Conservation (phyloP, 1,284 basidiomycete species). For the Ganoderma multipileum region DNA sequence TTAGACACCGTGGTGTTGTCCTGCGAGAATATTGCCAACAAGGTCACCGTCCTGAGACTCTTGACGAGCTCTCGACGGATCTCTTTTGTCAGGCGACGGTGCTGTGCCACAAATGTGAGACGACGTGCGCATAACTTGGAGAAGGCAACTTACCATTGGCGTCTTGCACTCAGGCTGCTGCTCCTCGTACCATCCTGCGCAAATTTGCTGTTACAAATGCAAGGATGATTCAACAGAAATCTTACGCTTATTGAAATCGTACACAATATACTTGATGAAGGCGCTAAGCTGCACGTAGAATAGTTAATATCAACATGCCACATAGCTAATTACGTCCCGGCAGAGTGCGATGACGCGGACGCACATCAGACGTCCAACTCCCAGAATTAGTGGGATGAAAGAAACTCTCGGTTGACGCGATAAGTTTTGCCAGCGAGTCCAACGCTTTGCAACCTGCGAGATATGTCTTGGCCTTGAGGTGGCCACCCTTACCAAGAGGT, state of each 20-base stretch:
- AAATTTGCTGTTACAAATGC: conserved; percentile 6
- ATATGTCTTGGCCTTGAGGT: conserved; percentile 59
- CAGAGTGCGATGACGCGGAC: conserved; percentile 33
- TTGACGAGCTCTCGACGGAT: conserved; percentile 91
- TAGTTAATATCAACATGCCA: not conserved
- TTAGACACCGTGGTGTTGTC: conserved; percentile 69
- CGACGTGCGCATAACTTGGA: not conserved
- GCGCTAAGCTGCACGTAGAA: conserved; percentile 62
- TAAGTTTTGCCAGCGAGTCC: conserved; percentile 83
- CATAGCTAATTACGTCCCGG: not conserved
- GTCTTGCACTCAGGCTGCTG: conserved; percentile 85
- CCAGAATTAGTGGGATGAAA: conserved; percentile 86
- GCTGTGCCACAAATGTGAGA: conserved; percentile 42
- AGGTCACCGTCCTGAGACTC: conserved; percentile 81
- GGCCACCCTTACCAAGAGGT: conserved; percentile 52
- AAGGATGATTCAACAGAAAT: conserved; percentile 1
- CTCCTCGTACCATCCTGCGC: conserved; percentile 81
- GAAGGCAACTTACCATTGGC: conserved; percentile 56
- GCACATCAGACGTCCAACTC: conserved; percentile 72
- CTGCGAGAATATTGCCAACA: conserved; percentile 92
- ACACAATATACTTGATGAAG: conserved; percentile 88
- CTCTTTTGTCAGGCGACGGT: conserved; percentile 76
- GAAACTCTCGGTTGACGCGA: conserved; percentile 90
- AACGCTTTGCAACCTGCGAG: conserved; percentile 88
- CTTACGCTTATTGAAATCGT: conserved; percentile 86